phyloP scores from a whole-genome alignment of 495 filamentous ascomycete genomes.

The Cercophora sp. region DNA sequence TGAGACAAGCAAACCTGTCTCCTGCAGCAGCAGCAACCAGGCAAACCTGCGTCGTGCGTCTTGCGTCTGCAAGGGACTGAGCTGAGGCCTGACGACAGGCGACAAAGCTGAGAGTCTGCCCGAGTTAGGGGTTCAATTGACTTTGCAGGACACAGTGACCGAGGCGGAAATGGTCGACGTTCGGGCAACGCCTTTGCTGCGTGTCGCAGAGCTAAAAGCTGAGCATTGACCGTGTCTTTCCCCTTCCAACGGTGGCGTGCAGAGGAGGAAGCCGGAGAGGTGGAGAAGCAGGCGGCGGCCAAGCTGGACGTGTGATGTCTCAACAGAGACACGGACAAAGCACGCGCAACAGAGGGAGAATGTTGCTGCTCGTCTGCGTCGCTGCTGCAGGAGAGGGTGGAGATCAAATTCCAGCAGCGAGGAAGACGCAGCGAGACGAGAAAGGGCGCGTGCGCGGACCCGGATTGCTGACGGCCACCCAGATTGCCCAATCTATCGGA shows the following conservation, averaged over 20 bases:
- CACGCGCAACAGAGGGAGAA: not conserved
- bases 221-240: slow-evolving; percentile 14
- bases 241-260: slow-evolving; percentile 6
- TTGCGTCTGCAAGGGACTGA: slow-evolving; percentile 17
- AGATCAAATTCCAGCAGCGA: slow-evolving; percentile 11
- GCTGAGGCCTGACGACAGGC: no score
- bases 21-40: no score
- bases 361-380: not conserved
- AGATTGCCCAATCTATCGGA: slow-evolving; percentile 11
- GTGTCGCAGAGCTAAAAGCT: not conserved
- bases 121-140: slow-evolving; percentile 4
- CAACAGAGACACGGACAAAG: no score
- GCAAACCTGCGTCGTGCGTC: slow-evolving; percentile 1
- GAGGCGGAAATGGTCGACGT: slow-evolving; percentile 6
- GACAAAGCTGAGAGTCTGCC: not conserved
- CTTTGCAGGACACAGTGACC: slow-evolving; percentile 1
- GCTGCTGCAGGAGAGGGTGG: slow-evolving; percentile 10
- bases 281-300: not conserved
- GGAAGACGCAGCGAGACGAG: not conserved
- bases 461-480: slow-evolving; percentile 1
- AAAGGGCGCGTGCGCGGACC: slow-evolving; percentile 1
- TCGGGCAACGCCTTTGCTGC: slow-evolving; percentile 2
- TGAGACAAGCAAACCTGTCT: slow-evolving; percentile 18
- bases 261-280: slow-evolving; percentile 11
- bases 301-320: no score